Evolutionary conservation across 441 rosid genomes (phyloP), one percentile per base, ranked within the genome.

Genomic region (Populus tomentosa): DNA sequence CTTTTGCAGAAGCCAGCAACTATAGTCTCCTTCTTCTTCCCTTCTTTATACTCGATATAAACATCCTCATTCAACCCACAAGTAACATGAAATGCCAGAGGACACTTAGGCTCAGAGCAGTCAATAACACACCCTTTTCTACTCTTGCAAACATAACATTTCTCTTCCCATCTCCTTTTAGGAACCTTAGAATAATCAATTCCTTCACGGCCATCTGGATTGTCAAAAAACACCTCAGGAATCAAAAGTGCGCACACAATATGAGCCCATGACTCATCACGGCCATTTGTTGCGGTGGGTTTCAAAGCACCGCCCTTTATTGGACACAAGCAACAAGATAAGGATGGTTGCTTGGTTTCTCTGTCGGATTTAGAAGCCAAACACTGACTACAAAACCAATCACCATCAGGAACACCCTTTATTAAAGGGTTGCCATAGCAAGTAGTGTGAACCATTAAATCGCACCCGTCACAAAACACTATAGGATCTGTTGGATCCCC

Each of bases 391-490:
- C 99, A 93, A 80, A 89, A 95, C 99, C 99, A 93, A 4, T 95
- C 98, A 5, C 93, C 99, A 38, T 92, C 94, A 16, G 98, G 98
- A 61, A 95, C 79, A 24, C 82, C 85, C 35, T 81, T 81, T 9
- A 88, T 80, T n/a, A 95, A 85, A 18, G 98, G 99, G 26, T 87
- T 84, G 10, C 99, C 98, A 50, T 95, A 95, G 85, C 99, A 95
- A 26, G 90, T 87, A 53, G 90, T 75, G 82, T 94, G 98, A 18
- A 90, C 98, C 98, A 91, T 95, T 69, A 95, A 84, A 75, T 93
- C 96, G 74, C 98, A 95, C 4, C 98, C 98, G 69, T 95, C 98
- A 71, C 98, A 93, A 69, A 95, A 92, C 72, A 95, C 98, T 1
- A 95, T 93, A 10, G 99, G 98, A 80, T 95, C 97, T 14, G 82